phyloP scores from a whole-genome alignment of 2,329 filamentous ascomycete genomes.

The Botrytis porri region DNA sequence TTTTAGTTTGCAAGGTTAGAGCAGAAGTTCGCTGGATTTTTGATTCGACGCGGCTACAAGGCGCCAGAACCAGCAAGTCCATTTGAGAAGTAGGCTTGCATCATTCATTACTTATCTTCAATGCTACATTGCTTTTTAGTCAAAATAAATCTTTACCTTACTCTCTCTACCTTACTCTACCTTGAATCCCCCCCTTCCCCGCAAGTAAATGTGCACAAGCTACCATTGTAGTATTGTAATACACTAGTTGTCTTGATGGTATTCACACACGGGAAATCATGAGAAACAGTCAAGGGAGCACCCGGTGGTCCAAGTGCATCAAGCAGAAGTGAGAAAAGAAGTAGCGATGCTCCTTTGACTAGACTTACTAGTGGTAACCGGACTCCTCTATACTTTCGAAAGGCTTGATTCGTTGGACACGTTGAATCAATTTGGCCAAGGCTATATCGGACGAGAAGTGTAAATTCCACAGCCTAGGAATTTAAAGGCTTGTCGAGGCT shows the following conservation, averaged over 20 bases:
- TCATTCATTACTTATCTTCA: background rate
- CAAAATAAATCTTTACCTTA: background rate
- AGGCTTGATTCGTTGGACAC: background rate
- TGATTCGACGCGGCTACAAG: conserved; percentile 32
- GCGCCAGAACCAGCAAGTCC: conserved; percentile 33
- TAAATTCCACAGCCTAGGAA: background rate
- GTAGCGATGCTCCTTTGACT: background rate
- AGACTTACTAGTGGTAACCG: background rate
- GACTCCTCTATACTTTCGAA: background rate
- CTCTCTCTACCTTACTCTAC: background rate
- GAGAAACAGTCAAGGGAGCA: conserved; percentile 47
- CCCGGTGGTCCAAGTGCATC: conserved; percentile 23
- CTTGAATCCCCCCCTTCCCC: background rate
- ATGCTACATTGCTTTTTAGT: background rate
- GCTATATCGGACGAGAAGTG: background rate
- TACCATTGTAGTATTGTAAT: background rate
- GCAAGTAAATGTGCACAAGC: background rate
- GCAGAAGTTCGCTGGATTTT: conserved; percentile 32
- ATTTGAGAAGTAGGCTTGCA: conserved; percentile 28
- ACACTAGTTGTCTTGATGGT: background rate
- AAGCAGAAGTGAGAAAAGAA: background rate
- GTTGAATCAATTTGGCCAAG: background rate
- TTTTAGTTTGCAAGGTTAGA: conserved; percentile 36
- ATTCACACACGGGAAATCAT: background rate
- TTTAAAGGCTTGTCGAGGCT: background rate